Evolutionary conservation across 2,329 filamentous ascomycete species (phyloP), one percentile per base, ranked within the genome.

Genomic region (Ramularia collo-cygni): DNA sequence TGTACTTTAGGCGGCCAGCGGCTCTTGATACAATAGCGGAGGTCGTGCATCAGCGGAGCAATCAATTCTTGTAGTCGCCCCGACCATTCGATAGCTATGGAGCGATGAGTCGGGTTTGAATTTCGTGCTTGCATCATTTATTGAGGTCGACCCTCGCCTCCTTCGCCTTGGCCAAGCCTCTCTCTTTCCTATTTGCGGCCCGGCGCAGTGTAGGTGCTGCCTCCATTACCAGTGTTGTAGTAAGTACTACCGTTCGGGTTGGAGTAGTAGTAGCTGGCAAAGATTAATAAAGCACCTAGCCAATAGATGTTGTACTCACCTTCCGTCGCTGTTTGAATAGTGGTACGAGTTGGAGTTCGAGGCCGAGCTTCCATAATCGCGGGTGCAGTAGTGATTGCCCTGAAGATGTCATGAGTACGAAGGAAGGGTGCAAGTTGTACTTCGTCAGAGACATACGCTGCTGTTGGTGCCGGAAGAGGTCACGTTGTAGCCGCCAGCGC

Each of bases 301-400:
- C n/a, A n/a, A n/a, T n/a, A n/a, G n/a, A 16, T 17, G 7, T 5
- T n/a, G 13, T 15, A 19, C 28, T n/a, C 24, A 37, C 15, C 72
- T 76, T 16, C 26, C 70, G 48, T 57, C 76, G 74, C 43, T 56
- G 67, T 85, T 85, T 37, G 77, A 82, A 58, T 83, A 85, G 57
- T 84, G 79, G 59, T 80, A 81, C 5, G 68, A 64, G 64, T 82
- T 82, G 19, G 64, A 61, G 59, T 79, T 78, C 36, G 68, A 48
- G 6, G 71, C 75, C 35, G 62, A 53, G 47, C 67, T 69, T 46
- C 76, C 76, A 50, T 83, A 82, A 63, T 80, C 75, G 24, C 80
- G 77, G 31, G 71, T 61, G 62, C 78, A 81, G 55, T 77, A 84
- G 64, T 78, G 75, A 63, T 84, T 84, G 47, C 81, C 80, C 79